Evolutionary conservation across 164 flowering plant genomes (phyloP).

Genomic region (Magnolia changhungtana): DNA sequence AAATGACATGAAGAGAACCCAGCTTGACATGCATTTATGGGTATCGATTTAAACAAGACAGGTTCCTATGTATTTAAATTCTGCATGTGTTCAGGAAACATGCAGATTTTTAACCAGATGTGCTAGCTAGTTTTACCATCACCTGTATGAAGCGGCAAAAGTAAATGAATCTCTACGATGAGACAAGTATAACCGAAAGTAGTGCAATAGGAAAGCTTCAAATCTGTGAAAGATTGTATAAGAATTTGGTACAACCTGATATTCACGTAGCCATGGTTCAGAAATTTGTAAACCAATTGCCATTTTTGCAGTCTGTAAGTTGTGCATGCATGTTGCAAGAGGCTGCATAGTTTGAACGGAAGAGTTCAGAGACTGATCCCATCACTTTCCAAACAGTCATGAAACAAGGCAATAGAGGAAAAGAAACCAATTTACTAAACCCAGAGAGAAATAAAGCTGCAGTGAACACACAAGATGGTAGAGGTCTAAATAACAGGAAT

Average conservation of each 20-base stretch:
- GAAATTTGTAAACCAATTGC: constrained; percentile 82
- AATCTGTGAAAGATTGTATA: neutral
- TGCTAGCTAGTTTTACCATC: neutral
- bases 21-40: neutral
- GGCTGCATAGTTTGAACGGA: constrained; percentile 51
- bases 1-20: neutral
- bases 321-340: constrained; percentile 91
- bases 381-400: neutral
- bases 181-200: neutral
- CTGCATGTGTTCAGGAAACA: no score
- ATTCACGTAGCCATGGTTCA: constrained; percentile 97
- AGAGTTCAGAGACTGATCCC: neutral
- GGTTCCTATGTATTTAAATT: neutral
- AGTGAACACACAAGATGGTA: no score
- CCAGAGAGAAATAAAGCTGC: no score
- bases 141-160: neutral
- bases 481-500: no score
- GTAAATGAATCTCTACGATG: neutral
- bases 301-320: constrained; percentile 68
- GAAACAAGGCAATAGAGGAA: neutral
- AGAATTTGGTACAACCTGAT: constrained; percentile 57
- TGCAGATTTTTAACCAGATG: neutral
- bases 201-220: neutral
- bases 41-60: neutral
- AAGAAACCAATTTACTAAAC: no score